Evolutionary conservation across 257 asterid genomes (phyloP).

Genomic region (Galeopsis tetrahit): DNA sequence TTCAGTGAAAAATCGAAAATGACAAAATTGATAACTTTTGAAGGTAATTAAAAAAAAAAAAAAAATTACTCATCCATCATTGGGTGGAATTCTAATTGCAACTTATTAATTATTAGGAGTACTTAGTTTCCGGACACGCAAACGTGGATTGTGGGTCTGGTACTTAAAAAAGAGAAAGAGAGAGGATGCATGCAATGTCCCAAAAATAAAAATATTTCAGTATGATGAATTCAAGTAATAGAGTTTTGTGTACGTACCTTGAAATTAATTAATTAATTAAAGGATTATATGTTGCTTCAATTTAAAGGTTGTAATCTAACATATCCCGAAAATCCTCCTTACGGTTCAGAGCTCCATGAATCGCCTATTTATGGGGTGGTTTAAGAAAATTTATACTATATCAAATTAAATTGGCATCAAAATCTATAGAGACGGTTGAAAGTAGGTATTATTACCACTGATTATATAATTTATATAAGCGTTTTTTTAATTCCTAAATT

Average conservation of each 20-base stretch:
- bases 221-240: neutral
- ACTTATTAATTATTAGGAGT: neutral
- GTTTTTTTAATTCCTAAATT: too few relatives aligned
- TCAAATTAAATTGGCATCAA: neutral
- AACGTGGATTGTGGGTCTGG: slow-evolving; percentile 13
- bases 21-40: too few relatives aligned
- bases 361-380: neutral
- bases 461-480: too few relatives aligned
- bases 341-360: slow-evolving; percentile 19
- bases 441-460: too few relatives aligned
- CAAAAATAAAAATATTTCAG: neutral
- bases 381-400: neutral
- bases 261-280: neutral
- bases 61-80: too few relatives aligned
- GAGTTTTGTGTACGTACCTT: neutral
- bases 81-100: neutral
- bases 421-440: too few relatives aligned
- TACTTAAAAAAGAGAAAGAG: neutral
- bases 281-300: neutral
- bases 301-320: slow-evolving; percentile 22
- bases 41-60: too few relatives aligned
- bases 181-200: slow-evolving; percentile 16
- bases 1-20: too few relatives aligned
- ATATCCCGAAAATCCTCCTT: slow-evolving; percentile 28
- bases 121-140: neutral